phyloP scores from a whole-genome alignment of 495 filamentous ascomycete genomes.

The Clavariopsis aquatica region DNA sequence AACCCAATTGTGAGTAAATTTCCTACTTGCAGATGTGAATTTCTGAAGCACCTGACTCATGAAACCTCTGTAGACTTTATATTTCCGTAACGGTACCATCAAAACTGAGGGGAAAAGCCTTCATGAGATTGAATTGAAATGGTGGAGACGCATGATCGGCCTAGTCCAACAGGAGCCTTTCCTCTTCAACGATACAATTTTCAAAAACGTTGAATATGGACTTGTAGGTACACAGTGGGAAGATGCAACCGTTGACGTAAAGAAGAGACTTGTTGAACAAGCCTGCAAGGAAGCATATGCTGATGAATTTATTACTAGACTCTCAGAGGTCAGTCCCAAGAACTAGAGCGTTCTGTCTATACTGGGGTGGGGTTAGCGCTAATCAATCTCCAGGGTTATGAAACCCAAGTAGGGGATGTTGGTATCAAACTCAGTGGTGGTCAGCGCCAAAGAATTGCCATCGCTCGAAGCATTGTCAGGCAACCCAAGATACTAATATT shows the following conservation, averaged over 20 bases:
- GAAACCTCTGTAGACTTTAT: not conserved
- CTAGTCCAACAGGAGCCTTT: constrained; percentile 55
- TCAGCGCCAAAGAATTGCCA: constrained; percentile 42
- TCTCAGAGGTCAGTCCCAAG: constrained; percentile 59
- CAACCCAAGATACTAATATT: constrained; percentile 41
- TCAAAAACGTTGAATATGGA: constrained; percentile 65
- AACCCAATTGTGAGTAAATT: constrained; percentile 24
- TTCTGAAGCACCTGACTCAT: not conserved
- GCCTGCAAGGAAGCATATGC: constrained; percentile 92
- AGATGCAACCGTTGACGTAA: constrained; percentile 14
- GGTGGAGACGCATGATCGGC: constrained; percentile 27
- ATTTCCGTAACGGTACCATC: constrained; percentile 37
- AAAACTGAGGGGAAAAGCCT: constrained; percentile 45
- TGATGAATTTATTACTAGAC: constrained; percentile 78
- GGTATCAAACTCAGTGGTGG: constrained; percentile 40
- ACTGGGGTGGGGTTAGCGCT: constrained; percentile 87
- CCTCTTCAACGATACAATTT: constrained; percentile 69
- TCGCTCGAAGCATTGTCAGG: constrained; percentile 41
- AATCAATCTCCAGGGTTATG: constrained; percentile 71
- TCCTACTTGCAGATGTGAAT: not conserved
- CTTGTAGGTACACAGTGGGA: constrained; percentile 66
- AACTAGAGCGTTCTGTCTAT: constrained; percentile 75
- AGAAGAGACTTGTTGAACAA: constrained; percentile 59
- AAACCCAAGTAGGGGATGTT: constrained; percentile 41
- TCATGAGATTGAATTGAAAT: constrained; percentile 49